Conservation (phyloP, 306 rosid genomes). For the Rosa lucieae region DNA sequence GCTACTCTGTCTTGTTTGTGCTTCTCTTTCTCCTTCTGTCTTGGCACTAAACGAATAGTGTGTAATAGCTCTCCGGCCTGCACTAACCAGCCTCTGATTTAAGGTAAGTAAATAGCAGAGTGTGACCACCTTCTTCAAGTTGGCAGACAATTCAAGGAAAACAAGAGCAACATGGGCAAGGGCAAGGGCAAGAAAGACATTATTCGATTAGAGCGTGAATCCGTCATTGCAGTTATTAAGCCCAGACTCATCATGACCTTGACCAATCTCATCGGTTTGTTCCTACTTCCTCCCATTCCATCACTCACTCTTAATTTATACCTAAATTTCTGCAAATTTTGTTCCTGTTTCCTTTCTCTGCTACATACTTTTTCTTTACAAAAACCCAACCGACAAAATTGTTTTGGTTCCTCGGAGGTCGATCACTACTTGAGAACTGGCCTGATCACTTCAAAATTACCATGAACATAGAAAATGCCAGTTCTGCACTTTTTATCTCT, state of each 20-base stretch:
- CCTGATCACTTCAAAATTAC: too few species aligned
- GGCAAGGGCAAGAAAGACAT: constrained; percentile 34
- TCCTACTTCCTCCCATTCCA: not conserved
- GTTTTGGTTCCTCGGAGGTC: too few species aligned
- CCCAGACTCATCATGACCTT: constrained; percentile 74
- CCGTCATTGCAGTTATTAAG: constrained; percentile 84
- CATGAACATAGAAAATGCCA: too few species aligned
- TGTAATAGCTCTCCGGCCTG: not conserved
- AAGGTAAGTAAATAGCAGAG: not conserved
- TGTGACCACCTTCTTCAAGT: not conserved
- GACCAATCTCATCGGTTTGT: constrained; percentile 81
- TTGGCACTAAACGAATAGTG: not conserved
- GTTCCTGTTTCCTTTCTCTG: not conserved
- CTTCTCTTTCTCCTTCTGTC: not conserved
- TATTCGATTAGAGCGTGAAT: constrained; percentile 84
- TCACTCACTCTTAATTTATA: not conserved
- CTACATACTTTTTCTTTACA: too few species aligned
- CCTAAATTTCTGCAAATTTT: not conserved
- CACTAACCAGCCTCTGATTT: not conserved
- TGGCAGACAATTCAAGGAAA: not conserved
- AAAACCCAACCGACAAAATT: too few species aligned
- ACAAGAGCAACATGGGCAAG: not conserved
- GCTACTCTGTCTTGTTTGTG: not conserved
- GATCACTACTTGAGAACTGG: too few species aligned
- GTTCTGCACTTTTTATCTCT: too few species aligned